Evolutionary conservation across 371 early-diverging fungal species (phyloP).

Genomic region (Massospora cicadina): DNA sequence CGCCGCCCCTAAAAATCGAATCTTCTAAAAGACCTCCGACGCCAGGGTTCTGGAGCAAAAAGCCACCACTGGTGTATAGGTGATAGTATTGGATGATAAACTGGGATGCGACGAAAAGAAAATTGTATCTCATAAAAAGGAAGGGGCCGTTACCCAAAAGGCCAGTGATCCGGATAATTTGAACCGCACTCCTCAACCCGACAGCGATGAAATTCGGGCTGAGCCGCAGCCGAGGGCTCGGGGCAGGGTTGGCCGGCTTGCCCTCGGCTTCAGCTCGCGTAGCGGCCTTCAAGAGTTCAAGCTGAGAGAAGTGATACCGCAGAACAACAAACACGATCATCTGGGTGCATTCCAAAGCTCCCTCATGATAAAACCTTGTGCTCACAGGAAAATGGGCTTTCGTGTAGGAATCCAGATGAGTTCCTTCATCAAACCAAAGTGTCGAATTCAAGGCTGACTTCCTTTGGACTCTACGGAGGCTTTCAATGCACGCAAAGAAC

Average conservation of each 20-base stretch:
- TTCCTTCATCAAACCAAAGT: not conserved
- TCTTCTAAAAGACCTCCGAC: not conserved
- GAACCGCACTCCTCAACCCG: not conserved
- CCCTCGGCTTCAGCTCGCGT: not conserved
- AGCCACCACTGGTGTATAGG: not conserved
- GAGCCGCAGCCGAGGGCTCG: not conserved
- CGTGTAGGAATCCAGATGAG: not conserved
- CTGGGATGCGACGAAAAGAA: not conserved
- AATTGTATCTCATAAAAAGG: not conserved
- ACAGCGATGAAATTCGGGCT: not conserved
- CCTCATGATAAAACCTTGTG: not conserved
- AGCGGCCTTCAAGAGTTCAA: not conserved
- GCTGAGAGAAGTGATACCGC: not conserved
- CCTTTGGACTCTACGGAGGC: not conserved
- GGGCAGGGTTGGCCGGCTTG: not conserved
- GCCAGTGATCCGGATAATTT: not conserved
- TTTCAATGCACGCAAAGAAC: not conserved
- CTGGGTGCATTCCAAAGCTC: not conserved
- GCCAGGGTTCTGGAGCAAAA: not conserved
- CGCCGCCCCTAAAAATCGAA: not conserved
- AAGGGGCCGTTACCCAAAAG: not conserved
- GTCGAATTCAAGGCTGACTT: not conserved
- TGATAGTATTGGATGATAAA: not conserved
- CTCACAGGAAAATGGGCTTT: not conserved
- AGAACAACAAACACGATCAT: not conserved